Conservation (phyloP, 768 basidiomycete species). For the Phaffia tasmanica region DNA sequence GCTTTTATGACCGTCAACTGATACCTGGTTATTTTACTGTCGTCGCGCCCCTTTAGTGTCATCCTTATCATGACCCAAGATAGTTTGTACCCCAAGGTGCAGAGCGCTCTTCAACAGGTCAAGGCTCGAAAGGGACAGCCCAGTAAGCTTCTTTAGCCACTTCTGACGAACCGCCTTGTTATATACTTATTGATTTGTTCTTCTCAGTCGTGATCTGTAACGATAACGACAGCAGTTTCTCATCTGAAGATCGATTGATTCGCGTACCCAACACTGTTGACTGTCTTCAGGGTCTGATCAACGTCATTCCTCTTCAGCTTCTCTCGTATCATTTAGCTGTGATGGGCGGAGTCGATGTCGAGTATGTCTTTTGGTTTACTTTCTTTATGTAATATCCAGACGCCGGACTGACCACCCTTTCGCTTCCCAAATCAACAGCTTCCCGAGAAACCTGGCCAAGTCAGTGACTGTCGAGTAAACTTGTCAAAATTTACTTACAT, state of each 20-base stretch:
- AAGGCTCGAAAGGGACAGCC: slow-evolving; percentile 86
- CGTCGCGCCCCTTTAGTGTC: slow-evolving; percentile 40
- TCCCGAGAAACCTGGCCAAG: slow-evolving; percentile 78
- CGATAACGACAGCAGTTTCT: slow-evolving; percentile 69
- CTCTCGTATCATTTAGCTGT: slow-evolving; percentile 93
- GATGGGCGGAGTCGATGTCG: slow-evolving; percentile 91
- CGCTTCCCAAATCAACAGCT: slow-evolving; percentile 34
- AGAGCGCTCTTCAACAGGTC: slow-evolving; percentile 90
- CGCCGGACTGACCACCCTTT: not conserved
- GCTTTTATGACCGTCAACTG: slow-evolving; percentile 40
- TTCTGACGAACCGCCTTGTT: not conserved
- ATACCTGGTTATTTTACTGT: not conserved
- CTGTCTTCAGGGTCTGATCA: slow-evolving; percentile 85
- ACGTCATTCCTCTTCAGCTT: slow-evolving; percentile 91
- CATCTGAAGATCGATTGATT: slow-evolving; percentile 64
- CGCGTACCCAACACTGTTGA: slow-evolving; percentile 91
- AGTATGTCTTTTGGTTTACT: slow-evolving; percentile 35
- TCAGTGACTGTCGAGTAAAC: slow-evolving; percentile 29
- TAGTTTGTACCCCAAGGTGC: slow-evolving; percentile 95
- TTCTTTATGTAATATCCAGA: not conserved
- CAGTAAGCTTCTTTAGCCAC: slow-evolving; percentile 30
- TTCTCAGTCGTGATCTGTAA: slow-evolving; percentile 83
- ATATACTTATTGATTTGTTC: not conserved
- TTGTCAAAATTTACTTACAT: too few species aligned
- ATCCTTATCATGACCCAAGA: slow-evolving; percentile 99